Conservation (phyloP, 495 filamentous ascomycete genomes). For the Hypoxylon lienhwacheense region DNA sequence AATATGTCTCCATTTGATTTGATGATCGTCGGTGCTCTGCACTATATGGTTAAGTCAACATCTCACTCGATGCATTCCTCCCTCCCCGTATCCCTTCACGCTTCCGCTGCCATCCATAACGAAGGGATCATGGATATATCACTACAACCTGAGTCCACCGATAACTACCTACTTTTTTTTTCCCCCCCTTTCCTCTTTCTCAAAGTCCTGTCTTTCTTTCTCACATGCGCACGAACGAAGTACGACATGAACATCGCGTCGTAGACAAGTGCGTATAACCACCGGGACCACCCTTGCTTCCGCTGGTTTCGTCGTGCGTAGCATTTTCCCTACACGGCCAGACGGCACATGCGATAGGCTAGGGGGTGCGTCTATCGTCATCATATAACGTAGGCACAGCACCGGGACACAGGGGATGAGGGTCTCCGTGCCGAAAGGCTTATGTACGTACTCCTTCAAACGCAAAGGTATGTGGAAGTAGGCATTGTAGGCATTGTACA, state of each 20-base stretch:
- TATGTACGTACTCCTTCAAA: constrained; percentile 21
- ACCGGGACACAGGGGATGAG: constrained; percentile 19
- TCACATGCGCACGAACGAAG: constrained; percentile 27
- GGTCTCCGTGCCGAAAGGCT: constrained; percentile 16
- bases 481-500: too few species aligned
- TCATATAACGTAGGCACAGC: constrained; percentile 1
- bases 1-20: constrained; percentile 20
- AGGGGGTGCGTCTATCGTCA: constrained; percentile 19
- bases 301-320: constrained; percentile 29
- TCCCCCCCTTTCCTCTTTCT: too few species aligned
- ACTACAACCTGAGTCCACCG: constrained; percentile 13
- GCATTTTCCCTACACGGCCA: constrained; percentile 13
- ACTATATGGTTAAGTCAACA: not conserved
- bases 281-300: constrained; percentile 27
- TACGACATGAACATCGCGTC: constrained; percentile 29
- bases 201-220: constrained; percentile 4
- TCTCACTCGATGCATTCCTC: constrained; percentile 23
- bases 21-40: constrained; percentile 17
- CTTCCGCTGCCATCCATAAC: constrained; percentile 15
- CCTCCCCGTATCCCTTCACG: too few species aligned
- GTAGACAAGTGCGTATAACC: constrained; percentile 23
- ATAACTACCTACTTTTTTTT: too few species aligned
- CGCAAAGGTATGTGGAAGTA: too few species aligned
- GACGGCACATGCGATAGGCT: too few species aligned
- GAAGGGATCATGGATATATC: constrained; percentile 18